Evolutionary conservation across 306 rosid species (phyloP).

Genomic region (Cicer pinnatifidum): DNA sequence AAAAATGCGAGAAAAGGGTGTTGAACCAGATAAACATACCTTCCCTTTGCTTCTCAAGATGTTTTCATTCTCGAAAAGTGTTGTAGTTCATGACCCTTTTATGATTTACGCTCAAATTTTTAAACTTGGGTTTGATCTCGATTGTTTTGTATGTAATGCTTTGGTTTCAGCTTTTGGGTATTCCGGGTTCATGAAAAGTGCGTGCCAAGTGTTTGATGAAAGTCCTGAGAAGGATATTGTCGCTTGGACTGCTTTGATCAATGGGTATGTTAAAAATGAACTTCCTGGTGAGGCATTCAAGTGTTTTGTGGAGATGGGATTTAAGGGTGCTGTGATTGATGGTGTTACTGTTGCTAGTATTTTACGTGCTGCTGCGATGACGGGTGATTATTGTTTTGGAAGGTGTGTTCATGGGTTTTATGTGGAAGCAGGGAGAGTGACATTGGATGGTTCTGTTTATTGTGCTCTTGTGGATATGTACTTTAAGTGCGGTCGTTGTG

Average conservation of each 20-base stretch:
- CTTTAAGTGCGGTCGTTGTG: conserved; percentile 44
- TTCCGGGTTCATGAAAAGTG: conserved; percentile 47
- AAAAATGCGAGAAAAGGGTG: conserved; percentile 42
- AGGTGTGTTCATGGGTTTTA: conserved; percentile 56
- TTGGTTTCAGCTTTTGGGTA: conserved; percentile 46
- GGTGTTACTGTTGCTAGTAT: conserved; percentile 44
- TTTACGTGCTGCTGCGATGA: conserved; percentile 47
- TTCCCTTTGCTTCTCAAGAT: conserved; percentile 55
- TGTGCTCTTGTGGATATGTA: conserved; percentile 54
- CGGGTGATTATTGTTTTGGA: conserved; percentile 48
- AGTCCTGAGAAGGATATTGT: conserved; percentile 40
- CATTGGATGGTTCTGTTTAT: conserved; percentile 45
- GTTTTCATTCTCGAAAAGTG: conserved; percentile 43
- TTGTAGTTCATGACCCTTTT: conserved; percentile 26
- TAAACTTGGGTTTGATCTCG: conserved; percentile 48
- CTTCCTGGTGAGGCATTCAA: conserved; percentile 44
- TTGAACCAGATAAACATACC: conserved; percentile 52
- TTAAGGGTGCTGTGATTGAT: conserved; percentile 30
- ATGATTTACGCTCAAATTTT: conserved; percentile 45
- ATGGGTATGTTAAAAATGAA: conserved; percentile 48
- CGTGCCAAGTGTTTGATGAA: conserved; percentile 50
- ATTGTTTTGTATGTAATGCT: conserved; percentile 47
- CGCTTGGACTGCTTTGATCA: conserved; percentile 54
- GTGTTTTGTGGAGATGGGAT: conserved; percentile 52
- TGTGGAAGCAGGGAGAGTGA: conserved; percentile 49